Evolutionary conservation across 495 filamentous ascomycete species (phyloP).

Genomic region (Penicillium argentinense): DNA sequence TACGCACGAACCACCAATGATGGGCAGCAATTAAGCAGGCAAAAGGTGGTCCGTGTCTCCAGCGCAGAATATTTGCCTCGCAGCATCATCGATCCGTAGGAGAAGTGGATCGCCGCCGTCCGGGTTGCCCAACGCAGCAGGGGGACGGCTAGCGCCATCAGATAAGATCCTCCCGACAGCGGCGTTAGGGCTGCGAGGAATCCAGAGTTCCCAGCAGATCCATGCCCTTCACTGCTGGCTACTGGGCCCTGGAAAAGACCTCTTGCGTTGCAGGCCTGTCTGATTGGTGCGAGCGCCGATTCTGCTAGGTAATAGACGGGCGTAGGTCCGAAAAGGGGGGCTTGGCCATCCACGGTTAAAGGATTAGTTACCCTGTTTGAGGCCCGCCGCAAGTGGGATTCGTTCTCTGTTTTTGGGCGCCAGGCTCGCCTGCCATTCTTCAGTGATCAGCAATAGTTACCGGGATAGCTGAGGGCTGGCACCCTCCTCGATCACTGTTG

Average conservation of each 20-base stretch:
- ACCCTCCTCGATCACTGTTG: not conserved
- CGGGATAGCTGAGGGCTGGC: not conserved
- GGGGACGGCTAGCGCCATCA: constrained; percentile 23
- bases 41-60: constrained; percentile 6
- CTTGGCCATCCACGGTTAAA: constrained; percentile 16
- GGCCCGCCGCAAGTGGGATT: not conserved
- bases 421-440: not conserved
- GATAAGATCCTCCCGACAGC: constrained; percentile 31
- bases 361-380: constrained; percentile 16
- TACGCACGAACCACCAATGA: constrained; percentile 8
- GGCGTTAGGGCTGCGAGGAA: constrained; percentile 7
- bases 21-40: not conserved
- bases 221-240: constrained; percentile 18
- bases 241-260: constrained; percentile 11
- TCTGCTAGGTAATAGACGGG: constrained; percentile 26
- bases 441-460: not conserved
- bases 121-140: constrained; percentile 13
- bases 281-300: constrained; percentile 21
- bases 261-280: not conserved
- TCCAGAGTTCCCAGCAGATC: constrained; percentile 15
- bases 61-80: constrained; percentile 5
- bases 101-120: constrained; percentile 13
- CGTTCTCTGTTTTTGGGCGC: not conserved
- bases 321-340: constrained; percentile 5
- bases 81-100: constrained; percentile 10